Base-by-base conservation (phyloP, 257 asterid species). In the Solanum sitiens region DNA sequence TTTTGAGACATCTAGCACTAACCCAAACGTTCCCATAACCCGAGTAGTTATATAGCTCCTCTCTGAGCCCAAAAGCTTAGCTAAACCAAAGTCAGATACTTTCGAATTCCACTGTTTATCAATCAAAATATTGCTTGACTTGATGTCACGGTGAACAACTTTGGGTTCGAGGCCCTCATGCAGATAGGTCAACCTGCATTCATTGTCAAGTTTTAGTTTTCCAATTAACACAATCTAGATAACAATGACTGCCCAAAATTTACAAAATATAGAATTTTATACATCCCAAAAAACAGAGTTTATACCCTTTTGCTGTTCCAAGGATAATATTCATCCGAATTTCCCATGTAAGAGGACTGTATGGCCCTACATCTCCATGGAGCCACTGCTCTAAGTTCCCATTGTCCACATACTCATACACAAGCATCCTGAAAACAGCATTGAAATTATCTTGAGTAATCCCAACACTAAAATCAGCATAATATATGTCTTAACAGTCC, bases 11-110 rank as follows among this genome's bases (percentile, higher is more conserved):
- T 50, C 10, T 53, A 82, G 71, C 18, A 90, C 91, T 40, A 63
- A 90, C 92, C 92, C 92, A 27, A 90, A 88, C 6, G 92, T 90
- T 67, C 92, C 92, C 90, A 88, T 90, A 79, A 90, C 92, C 18
- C 89, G 86, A 30, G 92, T 90, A 83, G 90, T 90, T 47, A 88
- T 75, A 88, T 90, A 82, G 35, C 92, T 90, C 74, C 76, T 90
- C 25, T 84, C 90, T 77, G 89, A 79, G 11, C 90, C 87, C n/a
- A 90, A 71, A 76, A 90, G 90, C 76, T 88, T 90, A 72, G 92
- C 92, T 61, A 90, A 74, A 37, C 92, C 92, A 88, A 90, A 90
- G 72, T 90, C 92, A 5, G 92, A 90, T 61, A 90, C 89, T 71
- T 87, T 87, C 8, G 92, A 79, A 63, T 88, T 86, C 83, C 89